Evolutionary conservation across 176 grass and related monocot species (phyloP).

Genomic region (Aegilops bicornis): DNA sequence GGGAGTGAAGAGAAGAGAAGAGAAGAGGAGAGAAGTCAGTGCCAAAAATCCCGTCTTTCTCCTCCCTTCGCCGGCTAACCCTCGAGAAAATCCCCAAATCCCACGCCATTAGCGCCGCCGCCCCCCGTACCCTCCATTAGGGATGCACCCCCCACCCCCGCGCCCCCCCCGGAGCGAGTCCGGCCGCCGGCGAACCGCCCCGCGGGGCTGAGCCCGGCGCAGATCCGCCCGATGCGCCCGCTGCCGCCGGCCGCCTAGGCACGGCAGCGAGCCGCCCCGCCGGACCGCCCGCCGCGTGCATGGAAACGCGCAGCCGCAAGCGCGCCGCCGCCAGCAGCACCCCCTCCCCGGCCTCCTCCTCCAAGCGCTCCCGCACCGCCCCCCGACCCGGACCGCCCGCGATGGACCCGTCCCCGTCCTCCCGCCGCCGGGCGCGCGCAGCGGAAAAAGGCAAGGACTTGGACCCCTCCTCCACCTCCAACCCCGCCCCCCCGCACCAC

Average conservation of each 20-base stretch:
- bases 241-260: slow-evolving; percentile 41
- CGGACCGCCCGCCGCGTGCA: slow-evolving; percentile 41
- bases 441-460: slow-evolving; percentile 80
- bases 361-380: slow-evolving; percentile 47
- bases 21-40: not conserved
- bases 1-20: not conserved
- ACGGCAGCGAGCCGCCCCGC: slow-evolving; percentile 19
- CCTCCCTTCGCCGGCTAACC: too few species aligned
- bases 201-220: not conserved
- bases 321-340: slow-evolving; percentile 65
- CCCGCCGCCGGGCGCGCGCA: slow-evolving; percentile 56
- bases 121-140: not conserved
- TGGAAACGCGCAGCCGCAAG: slow-evolving; percentile 99
- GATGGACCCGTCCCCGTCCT: slow-evolving; percentile 47
- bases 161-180: not conserved
- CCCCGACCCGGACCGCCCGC: not conserved
- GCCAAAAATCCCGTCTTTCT: not conserved
- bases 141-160: not conserved
- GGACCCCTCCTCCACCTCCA: slow-evolving; percentile 40
- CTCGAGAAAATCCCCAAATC: slow-evolving; percentile 8
- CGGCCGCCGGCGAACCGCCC: not conserved
- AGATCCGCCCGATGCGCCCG: slow-evolving; percentile 26
- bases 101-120: not conserved
- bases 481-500: slow-evolving; percentile 4
- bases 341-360: not conserved